Evolutionary conservation across 768 basidiomycete genomes (phyloP).

Genomic region (Leucosporidium yakuticum): DNA sequence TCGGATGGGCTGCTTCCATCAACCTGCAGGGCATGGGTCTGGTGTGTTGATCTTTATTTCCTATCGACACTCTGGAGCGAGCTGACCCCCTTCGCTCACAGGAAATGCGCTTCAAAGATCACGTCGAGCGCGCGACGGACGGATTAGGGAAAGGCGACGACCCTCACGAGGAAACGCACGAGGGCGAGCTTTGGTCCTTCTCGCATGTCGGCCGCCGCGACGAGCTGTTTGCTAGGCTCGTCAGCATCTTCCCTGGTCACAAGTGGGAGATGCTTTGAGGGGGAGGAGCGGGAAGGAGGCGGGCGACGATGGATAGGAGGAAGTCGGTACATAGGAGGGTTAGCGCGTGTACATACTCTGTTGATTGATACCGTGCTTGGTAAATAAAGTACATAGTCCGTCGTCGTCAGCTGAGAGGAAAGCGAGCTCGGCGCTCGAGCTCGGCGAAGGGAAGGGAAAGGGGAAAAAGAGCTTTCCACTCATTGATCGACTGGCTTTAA

Average conservation of each 20-base stretch:
- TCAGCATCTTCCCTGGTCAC: conserved; percentile 43
- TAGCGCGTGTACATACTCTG: not conserved
- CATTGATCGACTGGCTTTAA: too few relatives aligned
- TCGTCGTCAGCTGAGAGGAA: too few relatives aligned
- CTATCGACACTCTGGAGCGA: too few relatives aligned
- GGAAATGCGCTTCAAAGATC: conserved; percentile 43
- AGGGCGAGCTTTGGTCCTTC: conserved; percentile 42
- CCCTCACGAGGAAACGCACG: conserved; percentile 32
- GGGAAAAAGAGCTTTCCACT: too few relatives aligned
- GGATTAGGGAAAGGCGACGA: conserved; percentile 29
- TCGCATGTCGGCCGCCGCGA: conserved; percentile 45
- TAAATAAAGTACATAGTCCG: too few relatives aligned
- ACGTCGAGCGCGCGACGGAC: not conserved
- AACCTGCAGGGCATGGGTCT: conserved; percentile 46
- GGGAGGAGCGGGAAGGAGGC: not conserved
- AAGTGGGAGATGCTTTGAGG: conserved; percentile 45
- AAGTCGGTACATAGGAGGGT: not conserved
- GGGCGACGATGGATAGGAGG: not conserved
- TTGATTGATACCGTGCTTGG: too few relatives aligned
- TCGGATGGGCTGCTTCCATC: conserved; percentile 45
- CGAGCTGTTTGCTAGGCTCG: conserved; percentile 44
- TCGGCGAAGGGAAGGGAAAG: too few relatives aligned
- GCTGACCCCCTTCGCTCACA: too few relatives aligned
- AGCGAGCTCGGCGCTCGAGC: too few relatives aligned
- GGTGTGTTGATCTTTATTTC: conserved; percentile 1